These are phyloP conservation scores for Hypoxylon crocopeplum DNA, from an alignment of 495 filamentous ascomycete genomes.

Conservation along the genomic window DNA sequence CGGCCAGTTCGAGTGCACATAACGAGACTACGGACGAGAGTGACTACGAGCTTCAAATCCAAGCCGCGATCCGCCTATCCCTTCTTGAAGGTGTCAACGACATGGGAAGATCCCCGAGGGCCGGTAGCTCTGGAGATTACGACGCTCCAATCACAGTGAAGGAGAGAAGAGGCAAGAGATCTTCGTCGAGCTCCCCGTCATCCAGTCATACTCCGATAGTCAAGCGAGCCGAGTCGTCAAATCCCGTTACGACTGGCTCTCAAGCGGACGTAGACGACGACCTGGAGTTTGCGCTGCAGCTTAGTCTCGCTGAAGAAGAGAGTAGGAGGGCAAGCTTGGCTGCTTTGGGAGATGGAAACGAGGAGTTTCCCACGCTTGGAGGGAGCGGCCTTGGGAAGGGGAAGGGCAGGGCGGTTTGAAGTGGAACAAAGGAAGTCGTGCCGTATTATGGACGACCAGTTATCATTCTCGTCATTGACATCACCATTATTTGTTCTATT, in stretches of 20 bases:
- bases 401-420: slow-evolving; percentile 54
- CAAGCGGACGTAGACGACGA: slow-evolving; percentile 63
- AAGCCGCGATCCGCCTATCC: slow-evolving; percentile 80
- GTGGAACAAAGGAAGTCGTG: too few species aligned
- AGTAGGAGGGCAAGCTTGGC: slow-evolving; percentile 48
- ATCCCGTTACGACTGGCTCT: slow-evolving; percentile 25
- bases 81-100: slow-evolving; percentile 64
- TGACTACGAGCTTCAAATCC: slow-evolving; percentile 75
- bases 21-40: slow-evolving; percentile 59
- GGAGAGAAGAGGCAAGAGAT: slow-evolving; percentile 42
- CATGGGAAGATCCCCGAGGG: slow-evolving; percentile 36
- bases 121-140: slow-evolving; percentile 48
- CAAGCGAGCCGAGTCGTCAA: slow-evolving; percentile 30
- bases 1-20: slow-evolving; percentile 46
- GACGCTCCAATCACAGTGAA: slow-evolving; percentile 63
- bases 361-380: slow-evolving; percentile 65
- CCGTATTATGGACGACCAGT: too few species aligned
- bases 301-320: slow-evolving; percentile 84
- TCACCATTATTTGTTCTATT: too few species aligned
- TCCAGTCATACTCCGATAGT: slow-evolving; percentile 44
- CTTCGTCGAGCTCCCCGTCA: slow-evolving; percentile 47
- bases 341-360: slow-evolving; percentile 40
- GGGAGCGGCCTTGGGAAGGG: slow-evolving; percentile 49
- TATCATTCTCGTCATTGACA: too few species aligned
- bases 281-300: slow-evolving; percentile 80